These are phyloP conservation scores for Boechera stricta DNA, from an alignment of 345 rosid genomes.

Conservation along the genomic window DNA sequence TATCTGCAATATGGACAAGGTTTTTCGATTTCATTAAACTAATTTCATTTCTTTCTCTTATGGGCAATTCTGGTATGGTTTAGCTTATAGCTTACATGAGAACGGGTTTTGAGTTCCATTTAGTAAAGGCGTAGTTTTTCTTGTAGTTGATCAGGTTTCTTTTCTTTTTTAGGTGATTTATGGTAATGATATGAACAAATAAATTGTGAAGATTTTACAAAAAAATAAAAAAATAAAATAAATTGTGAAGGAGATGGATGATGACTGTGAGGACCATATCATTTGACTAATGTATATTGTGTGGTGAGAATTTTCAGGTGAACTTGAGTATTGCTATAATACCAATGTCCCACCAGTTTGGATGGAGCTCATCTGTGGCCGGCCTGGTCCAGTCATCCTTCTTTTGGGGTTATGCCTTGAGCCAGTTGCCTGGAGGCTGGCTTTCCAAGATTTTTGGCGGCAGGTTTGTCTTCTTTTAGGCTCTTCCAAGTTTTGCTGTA, in stretches of 20 bases:
- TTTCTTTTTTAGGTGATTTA: neutral
- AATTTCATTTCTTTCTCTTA: neutral
- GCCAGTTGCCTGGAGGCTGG: slow-evolving; percentile 98
- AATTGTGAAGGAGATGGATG: slow-evolving; percentile 6
- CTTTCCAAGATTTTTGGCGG: slow-evolving; percentile 92
- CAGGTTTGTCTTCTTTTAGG: slow-evolving; percentile 58
- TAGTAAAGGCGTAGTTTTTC: neutral
- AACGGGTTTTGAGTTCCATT: neutral
- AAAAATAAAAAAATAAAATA: neutral
- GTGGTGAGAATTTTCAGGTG: slow-evolving; percentile 57
- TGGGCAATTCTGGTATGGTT: neutral
- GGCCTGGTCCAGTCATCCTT: slow-evolving; percentile 94
- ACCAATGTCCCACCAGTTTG: slow-evolving; percentile 96
- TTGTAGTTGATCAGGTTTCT: neutral
- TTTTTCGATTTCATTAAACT: neutral
- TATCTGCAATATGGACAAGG: slow-evolving; percentile 98
- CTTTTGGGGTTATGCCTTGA: slow-evolving; percentile 97
- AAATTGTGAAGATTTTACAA: neutral
- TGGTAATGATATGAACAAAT: neutral
- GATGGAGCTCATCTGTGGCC: slow-evolving; percentile 85
- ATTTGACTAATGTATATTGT: slow-evolving; percentile 3
- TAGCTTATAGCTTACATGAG: slow-evolving; percentile 15
- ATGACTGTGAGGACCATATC: neutral
- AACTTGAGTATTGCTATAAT: slow-evolving; percentile 94
- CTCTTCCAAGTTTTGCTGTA: slow-evolving; percentile 4